Percentiles rank a stretch among this genome's conserved stretches.
Conservation (phyloP, 2,329 filamentous ascomycete genomes). For the Fusarium sp. region DNA sequence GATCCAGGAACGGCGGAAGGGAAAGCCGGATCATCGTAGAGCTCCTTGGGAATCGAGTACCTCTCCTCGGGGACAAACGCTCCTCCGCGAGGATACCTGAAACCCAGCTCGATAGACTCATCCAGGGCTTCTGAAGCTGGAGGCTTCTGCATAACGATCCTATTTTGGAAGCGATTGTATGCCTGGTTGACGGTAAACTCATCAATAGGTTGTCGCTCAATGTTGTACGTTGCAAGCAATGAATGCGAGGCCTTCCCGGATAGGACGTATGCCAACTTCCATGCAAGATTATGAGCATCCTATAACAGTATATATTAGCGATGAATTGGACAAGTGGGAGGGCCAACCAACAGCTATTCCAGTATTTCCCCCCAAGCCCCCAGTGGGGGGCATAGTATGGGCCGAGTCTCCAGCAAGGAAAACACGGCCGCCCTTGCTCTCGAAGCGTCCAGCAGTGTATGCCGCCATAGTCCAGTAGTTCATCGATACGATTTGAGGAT, state of each 20-base stretch:
- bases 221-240: not conserved
- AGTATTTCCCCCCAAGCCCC: not conserved
- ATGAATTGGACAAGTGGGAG: accelerated
- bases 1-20: not conserved
- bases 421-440: not conserved
- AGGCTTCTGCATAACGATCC: not conserved
- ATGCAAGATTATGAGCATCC: not conserved
- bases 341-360: not conserved
- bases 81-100: not conserved
- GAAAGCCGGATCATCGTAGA: not conserved
- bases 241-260: not conserved
- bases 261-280: not conserved
- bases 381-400: not conserved
- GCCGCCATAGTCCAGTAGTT: conserved; percentile 4
- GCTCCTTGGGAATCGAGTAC: not conserved
- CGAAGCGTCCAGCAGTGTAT: not conserved
- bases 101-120: not conserved
- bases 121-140: not conserved
- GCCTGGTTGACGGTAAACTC: not conserved
- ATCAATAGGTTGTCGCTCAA: not conserved
- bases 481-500: not conserved
- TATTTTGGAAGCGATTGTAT: not conserved
- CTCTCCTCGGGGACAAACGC: not conserved
- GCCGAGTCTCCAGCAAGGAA: conserved; percentile 1
- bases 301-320: not conserved